phyloP scores from a whole-genome alignment of 2,329 filamentous ascomycete species.

The Leptographium radiaticola region DNA sequence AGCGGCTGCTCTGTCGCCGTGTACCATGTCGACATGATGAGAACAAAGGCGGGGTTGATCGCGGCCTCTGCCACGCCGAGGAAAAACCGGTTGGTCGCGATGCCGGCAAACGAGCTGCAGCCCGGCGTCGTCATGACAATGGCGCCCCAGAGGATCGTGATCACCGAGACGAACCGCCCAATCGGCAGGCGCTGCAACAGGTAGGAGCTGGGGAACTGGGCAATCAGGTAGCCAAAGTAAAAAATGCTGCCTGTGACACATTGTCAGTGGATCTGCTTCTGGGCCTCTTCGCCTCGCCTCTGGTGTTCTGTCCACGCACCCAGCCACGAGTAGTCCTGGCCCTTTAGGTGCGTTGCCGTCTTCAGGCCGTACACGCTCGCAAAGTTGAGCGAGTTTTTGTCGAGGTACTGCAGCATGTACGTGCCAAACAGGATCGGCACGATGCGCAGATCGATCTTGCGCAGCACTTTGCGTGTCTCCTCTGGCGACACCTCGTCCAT shows the following conservation, averaged over 20 bases:
- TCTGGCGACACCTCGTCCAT: conserved; percentile 10
- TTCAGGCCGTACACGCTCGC: conserved; percentile 9
- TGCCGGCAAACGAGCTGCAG: conserved; percentile 20
- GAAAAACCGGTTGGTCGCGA: conserved; percentile 38
- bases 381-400: conserved; percentile 26
- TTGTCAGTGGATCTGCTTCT: neutral
- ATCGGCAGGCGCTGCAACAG: conserved; percentile 34
- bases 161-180: conserved; percentile 33
- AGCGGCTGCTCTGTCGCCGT: conserved; percentile 41
- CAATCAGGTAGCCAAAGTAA: conserved; percentile 29
- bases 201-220: conserved; percentile 30
- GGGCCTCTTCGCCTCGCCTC: conserved; percentile 4
- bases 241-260: conserved; percentile 1
- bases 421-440: conserved; percentile 44
- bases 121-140: conserved; percentile 7
- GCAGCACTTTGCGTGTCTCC: conserved; percentile 26
- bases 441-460: conserved; percentile 42
- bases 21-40: conserved; percentile 43
- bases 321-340: conserved; percentile 22
- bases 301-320: neutral
- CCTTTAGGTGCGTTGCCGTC: conserved; percentile 12
- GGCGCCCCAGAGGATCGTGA: conserved; percentile 19
- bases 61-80: conserved; percentile 42
- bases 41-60: conserved; percentile 41
- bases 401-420: conserved; percentile 49